These are phyloP conservation scores for Pelargonium fulgidum DNA, from an alignment of 441 rosid genomes.

Conservation along the genomic window DNA sequence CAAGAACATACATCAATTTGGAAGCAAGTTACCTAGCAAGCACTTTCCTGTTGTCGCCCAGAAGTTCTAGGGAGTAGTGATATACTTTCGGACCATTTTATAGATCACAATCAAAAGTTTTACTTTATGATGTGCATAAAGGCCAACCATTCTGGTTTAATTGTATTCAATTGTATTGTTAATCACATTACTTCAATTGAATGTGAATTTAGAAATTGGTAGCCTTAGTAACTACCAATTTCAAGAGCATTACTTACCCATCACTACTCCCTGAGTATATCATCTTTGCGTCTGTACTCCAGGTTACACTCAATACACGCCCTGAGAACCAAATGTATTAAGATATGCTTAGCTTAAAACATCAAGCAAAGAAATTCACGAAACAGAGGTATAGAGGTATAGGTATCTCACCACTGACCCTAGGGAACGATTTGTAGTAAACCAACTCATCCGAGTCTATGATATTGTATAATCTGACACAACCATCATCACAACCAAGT, in stretches of 20 bases:
- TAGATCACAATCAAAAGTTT: background rate
- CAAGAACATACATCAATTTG: background rate
- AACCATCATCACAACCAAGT: conserved; percentile 84
- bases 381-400: conserved; percentile 18
- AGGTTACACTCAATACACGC: conserved; percentile 69
- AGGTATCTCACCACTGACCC: conserved; percentile 90
- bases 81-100: background rate
- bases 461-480: conserved; percentile 57
- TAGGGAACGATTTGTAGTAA: conserved; percentile 66
- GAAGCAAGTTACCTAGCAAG: conserved; percentile 2
- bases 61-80: conserved; percentile 10
- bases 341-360: conserved; percentile 15
- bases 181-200: background rate
- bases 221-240: background rate
- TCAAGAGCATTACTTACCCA: conserved; percentile 51
- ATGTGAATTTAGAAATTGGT: conserved; percentile 8
- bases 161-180: background rate
- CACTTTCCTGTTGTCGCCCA: background rate
- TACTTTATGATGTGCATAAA: background rate
- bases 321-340: conserved; percentile 37
- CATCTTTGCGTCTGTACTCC: conserved; percentile 56
- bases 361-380: conserved; percentile 19
- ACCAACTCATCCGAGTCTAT: conserved; percentile 47
- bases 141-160: background rate
- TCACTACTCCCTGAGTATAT: conserved; percentile 84